Conservation (phyloP, 2,329 filamentous ascomycete species). For the Amauroascus verrucosus region DNA sequence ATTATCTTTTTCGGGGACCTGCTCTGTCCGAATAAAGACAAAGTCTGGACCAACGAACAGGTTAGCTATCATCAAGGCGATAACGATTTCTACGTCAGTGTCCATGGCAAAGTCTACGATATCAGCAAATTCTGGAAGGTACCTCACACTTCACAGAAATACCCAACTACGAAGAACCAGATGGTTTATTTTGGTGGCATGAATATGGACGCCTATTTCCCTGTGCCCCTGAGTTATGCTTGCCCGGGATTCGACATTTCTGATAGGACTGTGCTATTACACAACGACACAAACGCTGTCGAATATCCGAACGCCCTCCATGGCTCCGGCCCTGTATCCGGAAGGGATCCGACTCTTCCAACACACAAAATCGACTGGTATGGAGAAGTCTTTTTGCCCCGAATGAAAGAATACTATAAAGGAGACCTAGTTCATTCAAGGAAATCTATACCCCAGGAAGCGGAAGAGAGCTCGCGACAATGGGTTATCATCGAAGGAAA, state of each 20-base stretch:
- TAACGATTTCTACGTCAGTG: conserved; percentile 75
- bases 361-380: conserved; percentile 69
- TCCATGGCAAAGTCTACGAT: conserved; percentile 84
- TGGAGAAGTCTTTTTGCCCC: conserved; percentile 57
- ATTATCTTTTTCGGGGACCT: conserved; percentile 77
- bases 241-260: conserved; percentile 63
- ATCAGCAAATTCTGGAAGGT: conserved; percentile 76
- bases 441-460: conserved; percentile 52
- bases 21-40: conserved; percentile 82
- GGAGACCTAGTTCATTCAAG: conserved; percentile 68
- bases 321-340: conserved; percentile 52
- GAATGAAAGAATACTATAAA: conserved; percentile 76
- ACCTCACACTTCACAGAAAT: conserved; percentile 59
- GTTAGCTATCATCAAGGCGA: conserved; percentile 59
- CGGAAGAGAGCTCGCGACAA: conserved; percentile 54
- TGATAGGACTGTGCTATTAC: conserved; percentile 38
- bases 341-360: conserved; percentile 46
- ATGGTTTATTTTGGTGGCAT: conserved; percentile 73
- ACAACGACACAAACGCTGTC: conserved; percentile 57
- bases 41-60: conserved; percentile 68
- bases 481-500: conserved; percentile 71
- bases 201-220: conserved; percentile 77
- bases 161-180: conserved; percentile 30
- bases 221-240: conserved; percentile 61
- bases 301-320: conserved; percentile 52